phyloP scores from a whole-genome alignment of 108 stramenopile genomes.

The Fragilariopsis cylindrus region DNA sequence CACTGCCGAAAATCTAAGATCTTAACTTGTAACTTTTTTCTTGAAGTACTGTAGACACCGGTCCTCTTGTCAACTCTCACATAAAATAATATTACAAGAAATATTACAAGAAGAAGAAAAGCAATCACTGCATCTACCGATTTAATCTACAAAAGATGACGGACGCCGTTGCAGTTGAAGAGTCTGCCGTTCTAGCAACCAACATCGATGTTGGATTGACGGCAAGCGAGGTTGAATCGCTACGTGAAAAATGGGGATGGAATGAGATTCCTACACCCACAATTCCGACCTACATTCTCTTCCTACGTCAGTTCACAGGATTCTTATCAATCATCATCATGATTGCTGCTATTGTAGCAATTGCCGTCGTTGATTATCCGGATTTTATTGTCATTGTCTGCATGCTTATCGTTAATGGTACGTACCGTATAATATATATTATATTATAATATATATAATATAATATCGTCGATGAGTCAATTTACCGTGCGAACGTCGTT shows the following conservation, averaged over 20 bases:
- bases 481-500: no score
- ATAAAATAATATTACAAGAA: no score
- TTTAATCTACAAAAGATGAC: no score
- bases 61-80: no score
- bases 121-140: no score
- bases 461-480: background rate
- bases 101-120: no score
- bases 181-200: constrained; percentile 8
- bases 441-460: background rate
- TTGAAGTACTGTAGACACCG: no score
- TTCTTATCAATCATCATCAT: constrained; percentile 19
- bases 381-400: no score
- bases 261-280: constrained; percentile 45
- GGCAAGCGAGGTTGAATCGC: constrained; percentile 24
- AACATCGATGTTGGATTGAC: constrained; percentile 31
- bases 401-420: no score
- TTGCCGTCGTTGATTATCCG: background rate
- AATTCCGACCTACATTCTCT: constrained; percentile 41
- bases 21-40: no score
- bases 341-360: background rate
- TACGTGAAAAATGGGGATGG: constrained; percentile 32
- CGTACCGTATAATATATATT: background rate
- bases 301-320: constrained; percentile 50
- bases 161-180: background rate
- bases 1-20: no score